Conservation (phyloP, 164 flowering plant genomes). For the Vitis riparia region DNA sequence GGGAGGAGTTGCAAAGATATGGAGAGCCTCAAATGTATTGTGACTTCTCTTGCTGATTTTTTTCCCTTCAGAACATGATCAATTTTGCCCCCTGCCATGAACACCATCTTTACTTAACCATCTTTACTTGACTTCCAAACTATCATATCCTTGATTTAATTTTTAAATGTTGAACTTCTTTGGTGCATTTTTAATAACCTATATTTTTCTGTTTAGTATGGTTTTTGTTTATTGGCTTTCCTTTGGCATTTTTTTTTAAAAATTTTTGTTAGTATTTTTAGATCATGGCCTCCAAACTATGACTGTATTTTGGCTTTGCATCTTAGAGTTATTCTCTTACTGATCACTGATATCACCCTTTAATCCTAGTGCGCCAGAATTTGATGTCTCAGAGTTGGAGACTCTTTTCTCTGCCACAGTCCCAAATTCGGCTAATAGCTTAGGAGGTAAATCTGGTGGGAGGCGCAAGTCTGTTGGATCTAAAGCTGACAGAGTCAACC, state of each 20-base stretch:
- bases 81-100: neutral
- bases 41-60: slow-evolving; percentile 12
- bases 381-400: slow-evolving; percentile 95
- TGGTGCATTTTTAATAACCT: neutral
- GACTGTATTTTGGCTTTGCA: neutral
- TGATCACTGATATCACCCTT: slow-evolving; percentile 11
- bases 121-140: neutral
- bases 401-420: slow-evolving; percentile 80
- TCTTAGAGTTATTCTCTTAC: neutral
- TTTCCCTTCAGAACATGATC: too few relatives aligned
- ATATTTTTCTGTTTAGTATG: neutral
- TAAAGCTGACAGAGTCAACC: slow-evolving; percentile 74
- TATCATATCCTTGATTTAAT: too few relatives aligned
- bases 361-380: slow-evolving; percentile 71
- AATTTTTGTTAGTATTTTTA: too few relatives aligned
- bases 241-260: neutral
- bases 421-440: slow-evolving; percentile 55
- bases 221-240: too few relatives aligned
- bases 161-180: neutral
- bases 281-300: neutral
- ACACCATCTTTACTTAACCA: neutral
- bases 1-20: slow-evolving; percentile 88
- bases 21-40: slow-evolving; percentile 73
- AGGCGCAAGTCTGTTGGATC: slow-evolving; percentile 79
- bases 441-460: slow-evolving; percentile 61